phyloP scores from a whole-genome alignment of 352 stramenopile genomes.

The Phytophthora pistaciae region DNA sequence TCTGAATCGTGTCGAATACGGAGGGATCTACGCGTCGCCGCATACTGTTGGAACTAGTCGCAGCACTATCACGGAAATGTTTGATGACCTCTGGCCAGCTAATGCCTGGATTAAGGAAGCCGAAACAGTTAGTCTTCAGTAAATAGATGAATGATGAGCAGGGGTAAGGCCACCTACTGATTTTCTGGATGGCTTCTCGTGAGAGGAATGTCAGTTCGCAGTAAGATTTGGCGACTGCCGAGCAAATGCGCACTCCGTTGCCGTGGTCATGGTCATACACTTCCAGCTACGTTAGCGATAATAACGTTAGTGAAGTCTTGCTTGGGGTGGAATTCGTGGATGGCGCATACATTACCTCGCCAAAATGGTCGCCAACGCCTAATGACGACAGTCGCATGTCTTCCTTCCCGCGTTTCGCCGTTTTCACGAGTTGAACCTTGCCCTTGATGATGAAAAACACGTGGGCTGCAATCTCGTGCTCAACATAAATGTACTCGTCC shows the following conservation, averaged over 20 bases:
- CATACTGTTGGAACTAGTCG: constrained; percentile 53
- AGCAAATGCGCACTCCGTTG: constrained; percentile 87
- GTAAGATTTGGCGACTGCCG: constrained; percentile 79
- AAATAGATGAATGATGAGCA: not conserved
- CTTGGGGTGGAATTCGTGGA: not conserved
- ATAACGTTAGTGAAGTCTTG: not conserved
- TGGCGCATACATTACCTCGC: constrained; percentile 55
- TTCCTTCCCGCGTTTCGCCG: constrained; percentile 44
- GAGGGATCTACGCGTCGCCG: constrained; percentile 41
- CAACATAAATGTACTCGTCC: constrained; percentile 82
- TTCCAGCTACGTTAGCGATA: constrained; percentile 56
- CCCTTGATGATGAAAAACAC: constrained; percentile 88
- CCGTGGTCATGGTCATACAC: constrained; percentile 83
- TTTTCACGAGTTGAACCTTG: constrained; percentile 72
- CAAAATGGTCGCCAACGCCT: constrained; percentile 76
- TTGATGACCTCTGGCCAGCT: constrained; percentile 79
- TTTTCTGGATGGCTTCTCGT: constrained; percentile 73
- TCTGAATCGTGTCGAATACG: constrained; percentile 10
- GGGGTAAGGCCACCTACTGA: constrained; percentile 52
- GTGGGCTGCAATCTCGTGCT: constrained; percentile 86
- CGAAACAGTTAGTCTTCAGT: not conserved
- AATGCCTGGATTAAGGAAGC: constrained; percentile 38
- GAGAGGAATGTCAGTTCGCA: constrained; percentile 86
- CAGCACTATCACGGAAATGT: constrained; percentile 67
- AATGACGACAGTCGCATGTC: constrained; percentile 62